Percentiles rank a stretch among this genome's conserved stretches.
These are phyloP conservation scores for Peltaster fructicola DNA, from an alignment of 2,329 filamentous ascomycete species.

Conservation along the genomic window DNA sequence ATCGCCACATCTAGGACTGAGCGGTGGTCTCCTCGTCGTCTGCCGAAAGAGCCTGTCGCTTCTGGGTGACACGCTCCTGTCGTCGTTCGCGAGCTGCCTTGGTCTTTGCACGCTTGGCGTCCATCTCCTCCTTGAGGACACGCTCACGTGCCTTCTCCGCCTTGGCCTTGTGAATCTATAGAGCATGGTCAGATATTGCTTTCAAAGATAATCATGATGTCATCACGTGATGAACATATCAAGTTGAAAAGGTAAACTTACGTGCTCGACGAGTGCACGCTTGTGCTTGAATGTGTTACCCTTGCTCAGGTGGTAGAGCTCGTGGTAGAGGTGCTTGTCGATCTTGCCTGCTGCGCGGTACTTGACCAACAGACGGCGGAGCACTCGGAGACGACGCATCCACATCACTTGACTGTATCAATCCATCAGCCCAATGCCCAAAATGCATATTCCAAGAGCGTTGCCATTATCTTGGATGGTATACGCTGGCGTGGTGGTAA, in stretches of 20 bases:
- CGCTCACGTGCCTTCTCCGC: conserved; percentile 96
- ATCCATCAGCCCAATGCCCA: conserved; percentile 16
- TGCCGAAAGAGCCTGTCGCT: conserved; percentile 71
- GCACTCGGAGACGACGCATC: conserved; percentile 99
- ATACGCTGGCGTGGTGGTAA: too few relatives aligned
- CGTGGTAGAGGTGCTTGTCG: conserved; percentile 99
- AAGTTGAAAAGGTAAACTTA: conserved; percentile 40
- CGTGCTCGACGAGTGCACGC: conserved; percentile 98
- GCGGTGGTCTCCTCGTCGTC: conserved; percentile 37
- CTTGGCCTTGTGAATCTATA: conserved; percentile 98
- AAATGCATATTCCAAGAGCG: not conserved
- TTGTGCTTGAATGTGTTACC: conserved; percentile 99
- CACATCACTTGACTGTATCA: conserved; percentile 73
- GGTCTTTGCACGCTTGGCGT: conserved; percentile 99
- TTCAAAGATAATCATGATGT: conserved; percentile 11
- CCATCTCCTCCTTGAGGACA: conserved; percentile 97
- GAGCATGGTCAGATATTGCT: conserved; percentile 6
- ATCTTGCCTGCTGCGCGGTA: conserved; percentile 99
- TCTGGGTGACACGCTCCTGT: conserved; percentile 75
- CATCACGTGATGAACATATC: conserved; percentile 16
- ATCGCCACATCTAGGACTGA: conserved; percentile 2
- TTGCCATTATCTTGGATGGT: not conserved
- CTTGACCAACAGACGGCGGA: conserved; percentile 97
- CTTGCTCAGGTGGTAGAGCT: conserved; percentile 99
- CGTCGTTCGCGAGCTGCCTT: conserved; percentile 99